phyloP scores from a whole-genome alignment of 441 rosid genomes.

The Monsonia emarginata region DNA sequence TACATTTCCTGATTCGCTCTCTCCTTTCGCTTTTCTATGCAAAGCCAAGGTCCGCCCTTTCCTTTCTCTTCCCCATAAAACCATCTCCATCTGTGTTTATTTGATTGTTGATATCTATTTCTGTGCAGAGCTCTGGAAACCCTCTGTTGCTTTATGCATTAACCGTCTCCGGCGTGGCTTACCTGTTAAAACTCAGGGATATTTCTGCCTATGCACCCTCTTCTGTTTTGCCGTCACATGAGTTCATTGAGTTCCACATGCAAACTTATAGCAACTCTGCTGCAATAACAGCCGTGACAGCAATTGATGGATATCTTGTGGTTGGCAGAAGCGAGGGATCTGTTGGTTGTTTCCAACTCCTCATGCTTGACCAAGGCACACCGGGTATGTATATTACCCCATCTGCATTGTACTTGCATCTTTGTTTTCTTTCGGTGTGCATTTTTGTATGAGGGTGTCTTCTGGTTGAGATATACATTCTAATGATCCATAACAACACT shows the following conservation, averaged over 20 bases:
- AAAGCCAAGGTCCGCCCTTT: slow-evolving; percentile 26
- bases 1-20: slow-evolving; percentile 47
- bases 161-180: slow-evolving; percentile 60
- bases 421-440: not conserved
- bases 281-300: slow-evolving; percentile 45
- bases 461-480: not conserved
- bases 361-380: slow-evolving; percentile 30
- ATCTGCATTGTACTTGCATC: not conserved
- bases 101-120: not conserved
- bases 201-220: slow-evolving; percentile 34
- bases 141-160: slow-evolving; percentile 46
- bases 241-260: slow-evolving; percentile 40
- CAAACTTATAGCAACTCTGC: slow-evolving; percentile 26
- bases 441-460: not conserved
- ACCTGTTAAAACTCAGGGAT: slow-evolving; percentile 43
- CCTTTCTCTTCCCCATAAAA: not conserved
- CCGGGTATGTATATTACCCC: slow-evolving; percentile 40
- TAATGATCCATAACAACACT: not conserved
- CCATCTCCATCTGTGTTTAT: not conserved
- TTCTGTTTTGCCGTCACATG: slow-evolving; percentile 37
- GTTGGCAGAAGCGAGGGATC: slow-evolving; percentile 69
- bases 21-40: slow-evolving; percentile 60
- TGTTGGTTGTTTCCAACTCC: slow-evolving; percentile 51
- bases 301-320: slow-evolving; percentile 45
- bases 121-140: slow-evolving; percentile 34